A percentile compares a stretch with the other conserved stretches of the same genome.
phyloP scores from a whole-genome alignment of 2,329 filamentous ascomycete species.

The Ceratocystis variospora region DNA sequence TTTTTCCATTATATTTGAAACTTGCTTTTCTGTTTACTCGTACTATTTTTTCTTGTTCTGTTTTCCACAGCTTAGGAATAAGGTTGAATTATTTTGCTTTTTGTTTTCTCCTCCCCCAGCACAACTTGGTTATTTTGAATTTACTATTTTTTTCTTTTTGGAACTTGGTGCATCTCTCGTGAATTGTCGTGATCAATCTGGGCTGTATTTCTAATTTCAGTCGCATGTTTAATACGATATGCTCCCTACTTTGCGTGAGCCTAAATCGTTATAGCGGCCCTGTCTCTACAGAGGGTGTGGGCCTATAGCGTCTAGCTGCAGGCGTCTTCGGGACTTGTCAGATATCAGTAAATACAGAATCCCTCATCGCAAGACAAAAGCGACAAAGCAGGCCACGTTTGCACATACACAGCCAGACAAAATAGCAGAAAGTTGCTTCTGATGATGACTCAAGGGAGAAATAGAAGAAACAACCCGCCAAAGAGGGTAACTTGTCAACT shows the following conservation, averaged over 20 bases:
- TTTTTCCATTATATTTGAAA: background rate
- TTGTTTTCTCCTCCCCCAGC: background rate
- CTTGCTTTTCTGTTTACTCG: background rate
- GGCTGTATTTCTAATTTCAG: background rate
- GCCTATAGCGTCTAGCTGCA: background rate
- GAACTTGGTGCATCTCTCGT: background rate
- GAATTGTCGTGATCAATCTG: background rate
- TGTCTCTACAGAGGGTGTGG: background rate
- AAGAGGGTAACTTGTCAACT: conserved; percentile 1
- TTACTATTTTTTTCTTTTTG: conserved; percentile 1
- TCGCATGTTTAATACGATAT: background rate
- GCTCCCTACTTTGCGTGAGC: background rate
- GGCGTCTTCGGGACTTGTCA: background rate
- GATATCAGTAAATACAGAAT: background rate
- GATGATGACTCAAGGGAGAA: background rate
- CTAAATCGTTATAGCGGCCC: background rate
- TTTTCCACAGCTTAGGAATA: background rate
- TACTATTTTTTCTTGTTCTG: background rate
- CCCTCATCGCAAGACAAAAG: background rate
- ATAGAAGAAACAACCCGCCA: background rate
- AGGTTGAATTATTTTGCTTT: background rate
- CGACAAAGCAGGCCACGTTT: background rate
- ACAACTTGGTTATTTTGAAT: background rate
- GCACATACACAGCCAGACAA: background rate
- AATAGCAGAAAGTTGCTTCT: background rate